Evolutionary conservation across 1,284 basidiomycete genomes (phyloP), one percentile per base, ranked within the genome.

Genomic region (Earliella scabrosa): DNA sequence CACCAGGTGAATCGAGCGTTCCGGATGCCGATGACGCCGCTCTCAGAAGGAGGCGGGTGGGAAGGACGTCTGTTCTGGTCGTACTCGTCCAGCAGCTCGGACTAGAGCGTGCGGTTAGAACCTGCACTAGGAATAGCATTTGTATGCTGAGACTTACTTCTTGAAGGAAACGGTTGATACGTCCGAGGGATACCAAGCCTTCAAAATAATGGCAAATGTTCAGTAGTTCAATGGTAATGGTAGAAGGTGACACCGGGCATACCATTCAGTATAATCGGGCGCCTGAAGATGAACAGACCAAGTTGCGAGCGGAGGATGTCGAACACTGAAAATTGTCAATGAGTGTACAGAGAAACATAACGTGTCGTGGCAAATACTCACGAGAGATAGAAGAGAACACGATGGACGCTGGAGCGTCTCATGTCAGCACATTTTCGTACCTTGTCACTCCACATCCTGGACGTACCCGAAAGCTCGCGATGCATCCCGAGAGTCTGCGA

Each of bases 1-100:
- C 49, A 64, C 77, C 78, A 79, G 1, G 72, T 70, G 62, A 78
- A 79, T 9, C 60, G 61, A 1, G 77, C 74, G 35, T 73, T 65
- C 24, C 68, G 66, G 63, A 78, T 73, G 0, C 75, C 75, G 39
- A 79, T 71, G 11, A 62, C 63, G 3, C 66, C 59, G 9, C 52
- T 10, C 11, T 36, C 26, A 11, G 23, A 4, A 4, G 18, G 27
- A 16, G 20, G n/a, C 1, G 44, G 39, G 11, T 8, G 39, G 23
- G 23, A 13, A 4, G 24, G 5, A 26, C 13, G 40, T 39, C 23
- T 38, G 35, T 34, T 47, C 24, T 21, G 36, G 11, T 71, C 69
- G 61, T 68, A 81, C 24, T 72, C 69, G 58, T 82, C 80, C 36
- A 82, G 70, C 45, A 82, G 70, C 54, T 81, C 79, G 38, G 77